These are phyloP conservation scores for Pisolithus orientalis DNA, from an alignment of 768 basidiomycete genomes.

Conservation along the genomic window DNA sequence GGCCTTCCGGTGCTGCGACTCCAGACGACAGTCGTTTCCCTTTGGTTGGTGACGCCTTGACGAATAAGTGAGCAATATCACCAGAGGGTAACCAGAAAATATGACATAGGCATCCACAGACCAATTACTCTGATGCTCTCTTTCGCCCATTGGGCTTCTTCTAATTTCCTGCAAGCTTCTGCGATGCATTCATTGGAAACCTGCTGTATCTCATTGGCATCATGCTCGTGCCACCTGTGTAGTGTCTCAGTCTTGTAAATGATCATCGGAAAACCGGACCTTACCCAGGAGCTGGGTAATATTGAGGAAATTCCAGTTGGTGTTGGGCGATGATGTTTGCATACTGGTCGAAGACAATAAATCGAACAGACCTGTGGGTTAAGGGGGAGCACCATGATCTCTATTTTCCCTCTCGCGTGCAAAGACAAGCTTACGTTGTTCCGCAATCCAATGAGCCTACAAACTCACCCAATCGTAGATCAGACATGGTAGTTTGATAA, in stretches of 20 bases:
- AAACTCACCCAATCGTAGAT: conserved; percentile 65
- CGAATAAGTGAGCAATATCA: conserved; percentile 1
- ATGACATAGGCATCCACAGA: conserved; percentile 30
- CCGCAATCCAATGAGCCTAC: conserved; percentile 93
- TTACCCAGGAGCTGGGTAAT: conserved; percentile 83
- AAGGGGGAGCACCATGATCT: background rate
- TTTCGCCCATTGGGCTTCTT: conserved; percentile 68
- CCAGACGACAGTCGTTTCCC: conserved; percentile 95
- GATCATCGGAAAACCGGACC: conserved; percentile 9
- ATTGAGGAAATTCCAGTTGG: conserved; percentile 91
- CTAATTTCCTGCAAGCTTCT: conserved; percentile 62
- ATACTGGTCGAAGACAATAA: conserved; percentile 84
- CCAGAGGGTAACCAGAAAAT: background rate
- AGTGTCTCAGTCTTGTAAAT: background rate
- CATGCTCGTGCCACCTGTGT: conserved; percentile 90
- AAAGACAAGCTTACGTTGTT: conserved; percentile 64
- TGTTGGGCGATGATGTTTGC: conserved; percentile 85
- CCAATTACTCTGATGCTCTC: conserved; percentile 90
- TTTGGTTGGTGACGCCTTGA: conserved; percentile 90
- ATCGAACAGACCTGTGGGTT: conserved; percentile 69
- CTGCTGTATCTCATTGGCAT: conserved; percentile 74
- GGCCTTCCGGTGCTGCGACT: conserved; percentile 85
- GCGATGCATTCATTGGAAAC: conserved; percentile 72
- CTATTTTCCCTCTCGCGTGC: background rate
- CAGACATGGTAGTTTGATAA: conserved; percentile 20